A percentile compares a stretch with the other conserved stretches of the same genome.
These are phyloP conservation scores for Eimeria falciformis DNA, from an alignment of 169 alveolate species.

Conservation along the genomic window DNA sequence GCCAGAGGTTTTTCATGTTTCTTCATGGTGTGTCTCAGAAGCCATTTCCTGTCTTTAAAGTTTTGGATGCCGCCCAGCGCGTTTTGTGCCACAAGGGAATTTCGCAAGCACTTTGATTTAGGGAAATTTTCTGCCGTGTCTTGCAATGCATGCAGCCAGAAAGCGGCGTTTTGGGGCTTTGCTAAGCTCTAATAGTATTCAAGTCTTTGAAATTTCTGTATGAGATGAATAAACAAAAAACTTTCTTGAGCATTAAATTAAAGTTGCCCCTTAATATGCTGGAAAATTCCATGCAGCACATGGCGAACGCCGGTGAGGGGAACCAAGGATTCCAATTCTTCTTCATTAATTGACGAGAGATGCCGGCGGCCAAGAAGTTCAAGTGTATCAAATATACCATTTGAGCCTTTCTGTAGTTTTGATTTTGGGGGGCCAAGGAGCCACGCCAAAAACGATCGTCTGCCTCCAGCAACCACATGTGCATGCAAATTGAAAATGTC, in stretches of 20 bases:
- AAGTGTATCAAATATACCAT: background rate
- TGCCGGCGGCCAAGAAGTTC: slow-evolving; percentile 21
- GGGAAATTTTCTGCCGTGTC: too few species aligned
- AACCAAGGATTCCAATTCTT: slow-evolving; percentile 43
- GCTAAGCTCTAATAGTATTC: too few species aligned
- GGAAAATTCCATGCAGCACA: slow-evolving; percentile 67
- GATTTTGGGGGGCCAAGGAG: background rate
- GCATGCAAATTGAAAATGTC: background rate
- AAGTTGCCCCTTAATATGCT: slow-evolving; percentile 1
- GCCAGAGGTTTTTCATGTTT: too few species aligned
- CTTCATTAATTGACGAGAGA: background rate
- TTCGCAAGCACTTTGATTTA: too few species aligned
- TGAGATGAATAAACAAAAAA: too few species aligned
- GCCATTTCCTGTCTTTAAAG: too few species aligned
- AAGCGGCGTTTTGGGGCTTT: too few species aligned
- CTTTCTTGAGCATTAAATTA: background rate
- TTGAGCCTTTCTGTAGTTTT: background rate
- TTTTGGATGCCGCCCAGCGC: too few species aligned
- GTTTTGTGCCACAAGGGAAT: too few species aligned
- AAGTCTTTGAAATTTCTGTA: too few species aligned
- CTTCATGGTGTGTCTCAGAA: too few species aligned
- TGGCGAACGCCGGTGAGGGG: slow-evolving; percentile 66
- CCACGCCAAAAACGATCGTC: slow-evolving; percentile 30
- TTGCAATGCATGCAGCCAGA: too few species aligned
- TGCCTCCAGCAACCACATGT: background rate